Conservation (phyloP, 2,329 filamentous ascomycete genomes). For the Aspergillus fumigatus region DNA sequence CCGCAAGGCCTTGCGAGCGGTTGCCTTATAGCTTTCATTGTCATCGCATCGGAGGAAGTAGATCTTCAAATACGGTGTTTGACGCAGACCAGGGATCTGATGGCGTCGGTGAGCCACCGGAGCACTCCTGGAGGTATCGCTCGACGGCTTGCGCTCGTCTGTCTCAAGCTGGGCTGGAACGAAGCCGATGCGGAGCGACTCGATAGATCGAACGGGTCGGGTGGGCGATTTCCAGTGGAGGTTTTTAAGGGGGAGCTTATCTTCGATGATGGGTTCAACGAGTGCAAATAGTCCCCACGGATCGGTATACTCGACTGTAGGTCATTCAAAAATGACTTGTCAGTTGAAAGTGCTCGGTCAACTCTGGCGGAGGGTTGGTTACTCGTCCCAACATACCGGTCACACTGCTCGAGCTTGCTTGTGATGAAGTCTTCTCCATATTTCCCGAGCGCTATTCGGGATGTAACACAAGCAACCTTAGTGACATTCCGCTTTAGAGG, state of each 20-base stretch:
- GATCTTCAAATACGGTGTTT: constrained; percentile 90
- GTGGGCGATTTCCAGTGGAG: constrained; percentile 96
- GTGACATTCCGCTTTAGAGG: constrained; percentile 25
- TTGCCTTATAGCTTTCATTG: constrained; percentile 85
- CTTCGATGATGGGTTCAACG: constrained; percentile 69
- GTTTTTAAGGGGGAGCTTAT: constrained; percentile 79
- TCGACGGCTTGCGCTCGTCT: constrained; percentile 32
- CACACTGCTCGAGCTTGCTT: constrained; percentile 65
- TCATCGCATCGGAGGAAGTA: constrained; percentile 90
- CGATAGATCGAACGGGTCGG: constrained; percentile 86
- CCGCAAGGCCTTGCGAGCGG: constrained; percentile 70
- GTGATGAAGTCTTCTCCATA: constrained; percentile 40
- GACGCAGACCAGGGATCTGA: constrained; percentile 88
- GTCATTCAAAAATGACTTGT: constrained; percentile 8
- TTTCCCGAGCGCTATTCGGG: constrained; percentile 27
- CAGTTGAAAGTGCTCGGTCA: not conserved
- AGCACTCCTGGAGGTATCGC: constrained; percentile 32
- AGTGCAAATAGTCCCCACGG: constrained; percentile 83
- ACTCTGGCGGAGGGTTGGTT: not conserved
- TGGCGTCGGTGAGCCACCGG: constrained; percentile 61
- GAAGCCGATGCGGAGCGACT: constrained; percentile 85
- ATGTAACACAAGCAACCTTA: constrained; percentile 10
- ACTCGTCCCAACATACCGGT: constrained; percentile 52
- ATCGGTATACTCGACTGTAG: constrained; percentile 88
- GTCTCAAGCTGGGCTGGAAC: constrained; percentile 55